Evolutionary conservation across 2,329 filamentous ascomycete species (phyloP), one percentile per base, ranked within the genome.

Genomic region (Aquanectria penicillioides): DNA sequence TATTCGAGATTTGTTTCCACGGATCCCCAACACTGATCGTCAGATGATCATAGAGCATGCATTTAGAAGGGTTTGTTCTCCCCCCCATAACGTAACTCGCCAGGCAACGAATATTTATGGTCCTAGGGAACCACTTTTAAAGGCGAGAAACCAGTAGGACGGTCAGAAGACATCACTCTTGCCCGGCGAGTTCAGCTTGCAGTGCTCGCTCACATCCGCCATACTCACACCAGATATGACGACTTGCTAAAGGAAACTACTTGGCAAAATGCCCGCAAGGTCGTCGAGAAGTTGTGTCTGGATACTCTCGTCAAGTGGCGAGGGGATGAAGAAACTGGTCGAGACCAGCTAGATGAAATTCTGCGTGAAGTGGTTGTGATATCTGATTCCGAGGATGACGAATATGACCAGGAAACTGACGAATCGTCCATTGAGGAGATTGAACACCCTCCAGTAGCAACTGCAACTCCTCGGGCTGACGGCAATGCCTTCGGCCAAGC

Each of bases 231-330:
- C 6, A 81, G 85, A 66, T 90, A 90, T 75, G 87, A 90, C 69
- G 73, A 83, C 56, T 76, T 89, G 15, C 75, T 89, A 13, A 82
- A 73, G 66, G 84, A 89, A 67, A 85, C 84, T 5, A 78, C 75
- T 15, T 89, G 85, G 79, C 75, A 79, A 47, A 86, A 85, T 68
- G 86, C 87, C 49, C 80, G 87, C 61, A 88, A 83, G 74, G 81
- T 81, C 34, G 86, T 89, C 38, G 85, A 89, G 66, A 74, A 80
- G 26, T 76, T 86, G 12, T 89, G 87, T 62, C 77, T 89, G 40
- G 87, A 89, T 64, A 79, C 86, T 50, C 83, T 90, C 72, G 83
- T 89, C 79, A 89, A 89, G 83, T 90, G 87, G 87, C 86, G 87
- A 77, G 87, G 87, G 53, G 87, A 90, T 66, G 87, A 90, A 72